Percentiles rank a stretch among this genome's conserved stretches.
Evolutionary conservation across 2,329 filamentous ascomycete genomes (phyloP).

Genomic region (Fusarium sambucinum): DNA sequence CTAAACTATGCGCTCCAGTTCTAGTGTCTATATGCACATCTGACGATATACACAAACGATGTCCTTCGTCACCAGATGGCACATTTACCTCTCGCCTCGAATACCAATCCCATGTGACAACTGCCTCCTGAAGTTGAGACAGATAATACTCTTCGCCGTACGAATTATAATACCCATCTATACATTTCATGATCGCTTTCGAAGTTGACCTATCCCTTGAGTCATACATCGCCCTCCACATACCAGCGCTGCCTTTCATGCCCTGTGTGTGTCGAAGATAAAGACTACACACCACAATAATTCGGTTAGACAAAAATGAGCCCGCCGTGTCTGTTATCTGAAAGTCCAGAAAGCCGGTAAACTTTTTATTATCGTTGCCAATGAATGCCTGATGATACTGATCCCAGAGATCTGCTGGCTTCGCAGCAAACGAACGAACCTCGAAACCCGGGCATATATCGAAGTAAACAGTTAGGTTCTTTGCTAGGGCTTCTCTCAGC

Average conservation of each 20-base stretch:
- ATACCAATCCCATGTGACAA: fast-evolving
- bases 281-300: background rate
- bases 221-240: background rate
- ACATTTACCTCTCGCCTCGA: background rate
- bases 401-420: conserved; percentile 15
- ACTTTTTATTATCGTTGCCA: background rate
- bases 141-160: conserved; percentile 8
- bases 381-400: background rate
- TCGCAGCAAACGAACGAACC: background rate
- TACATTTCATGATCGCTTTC: fast-evolving
- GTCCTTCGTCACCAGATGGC: background rate
- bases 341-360: conserved; percentile 8
- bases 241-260: fast-evolving
- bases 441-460: background rate
- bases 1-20: background rate
- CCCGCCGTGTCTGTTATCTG: background rate
- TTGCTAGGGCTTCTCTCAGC: background rate
- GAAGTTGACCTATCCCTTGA: fast-evolving
- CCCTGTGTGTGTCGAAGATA: fast-evolving
- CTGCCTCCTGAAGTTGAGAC: background rate
- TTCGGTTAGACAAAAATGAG: background rate
- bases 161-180: conserved; percentile 4
- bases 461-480: background rate
- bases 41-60: background rate
- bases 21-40: fast-evolving